Base-by-base conservation (phyloP, 768 basidiomycete genomes). In the Pisolithus orientalis region DNA sequence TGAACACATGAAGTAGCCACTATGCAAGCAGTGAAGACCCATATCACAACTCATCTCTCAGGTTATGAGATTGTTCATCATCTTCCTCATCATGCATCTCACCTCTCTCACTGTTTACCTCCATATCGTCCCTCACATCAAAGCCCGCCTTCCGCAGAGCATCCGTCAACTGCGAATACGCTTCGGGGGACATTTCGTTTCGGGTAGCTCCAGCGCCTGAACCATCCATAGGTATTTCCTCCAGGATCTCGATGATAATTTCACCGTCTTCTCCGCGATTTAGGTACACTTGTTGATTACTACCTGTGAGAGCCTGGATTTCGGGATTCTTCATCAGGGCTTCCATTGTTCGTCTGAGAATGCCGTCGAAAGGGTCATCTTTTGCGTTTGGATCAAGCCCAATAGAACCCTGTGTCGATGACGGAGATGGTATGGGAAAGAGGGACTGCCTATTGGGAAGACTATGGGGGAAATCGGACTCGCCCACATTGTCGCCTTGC, bases 381-480 rank as follows among this genome's bases (percentile, higher is more conserved):
- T 55, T 58, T 29, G 62, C 57, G 28, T 55, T 50, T 13, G 53
- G 34, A 54, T 42, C 48, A 47, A 59, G 52, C 48, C 49, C 61
- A 6, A 56, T 46, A 21, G 66, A 54, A 17, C 53, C 59, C 51
- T 55, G 62, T 34, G 25, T 57, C 56, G 49, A 39, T 6, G 55
- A 51, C 11, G 56, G 54, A 4, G 59, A 29, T 73, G 76, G 48
- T 71, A 66, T 57, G 71, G 77, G 43, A 77, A 74, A 53, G 74
- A 75, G 49, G 72, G 73, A 69, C 77, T 80, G 48, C 38, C 73
- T 75, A 54, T 70, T 70, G n/a, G 77, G 68, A 40, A 74, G 62
- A 59, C 80, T 78, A 55, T 77, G 63, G 21, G 86, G 86, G 55
- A 78, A 71, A 58, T 85, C 80, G 21, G 76, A 70, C 53, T 78